A percentile compares a stretch with the other conserved stretches of the same genome.
These are phyloP conservation scores for Inga oerstediana DNA, from an alignment of 306 rosid genomes.

Conservation along the genomic window DNA sequence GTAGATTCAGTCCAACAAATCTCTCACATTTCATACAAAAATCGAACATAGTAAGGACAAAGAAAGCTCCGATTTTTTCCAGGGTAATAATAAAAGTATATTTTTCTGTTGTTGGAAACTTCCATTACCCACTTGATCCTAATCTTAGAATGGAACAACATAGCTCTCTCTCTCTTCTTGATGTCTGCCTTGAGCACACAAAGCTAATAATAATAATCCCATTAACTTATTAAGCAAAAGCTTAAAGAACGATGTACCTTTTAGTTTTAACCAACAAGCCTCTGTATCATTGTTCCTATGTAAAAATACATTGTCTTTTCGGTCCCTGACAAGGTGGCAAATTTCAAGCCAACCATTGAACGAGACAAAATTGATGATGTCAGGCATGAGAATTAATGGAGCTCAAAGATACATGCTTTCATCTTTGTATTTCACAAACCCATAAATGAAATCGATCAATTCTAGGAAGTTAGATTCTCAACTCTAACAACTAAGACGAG, in stretches of 20 bases:
- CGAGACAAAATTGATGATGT: conserved; percentile 15
- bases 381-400: conserved; percentile 10
- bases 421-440: conserved; percentile 2
- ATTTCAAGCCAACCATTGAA: neutral
- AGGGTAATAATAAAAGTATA: neutral
- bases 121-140: neutral
- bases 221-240: neutral
- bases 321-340: conserved; percentile 8
- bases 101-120: conserved; percentile 14
- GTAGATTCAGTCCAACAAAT: conserved; percentile 6
- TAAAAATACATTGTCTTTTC: neutral
- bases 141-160: conserved; percentile 10
- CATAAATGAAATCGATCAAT: conserved; percentile 32
- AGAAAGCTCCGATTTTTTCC: conserved; percentile 26
- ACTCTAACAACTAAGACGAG: conserved; percentile 20
- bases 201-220: neutral
- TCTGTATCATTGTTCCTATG: neutral
- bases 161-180: conserved; percentile 14
- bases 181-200: conserved; percentile 3
- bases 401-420: neutral
- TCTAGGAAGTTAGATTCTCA: conserved; percentile 35
- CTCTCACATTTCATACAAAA: neutral
- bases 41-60: conserved; percentile 31
- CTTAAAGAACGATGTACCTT: neutral
- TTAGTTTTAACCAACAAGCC: conserved; percentile 11